Conservation (phyloP, 441 rosid species). For the Geranium incanum region DNA sequence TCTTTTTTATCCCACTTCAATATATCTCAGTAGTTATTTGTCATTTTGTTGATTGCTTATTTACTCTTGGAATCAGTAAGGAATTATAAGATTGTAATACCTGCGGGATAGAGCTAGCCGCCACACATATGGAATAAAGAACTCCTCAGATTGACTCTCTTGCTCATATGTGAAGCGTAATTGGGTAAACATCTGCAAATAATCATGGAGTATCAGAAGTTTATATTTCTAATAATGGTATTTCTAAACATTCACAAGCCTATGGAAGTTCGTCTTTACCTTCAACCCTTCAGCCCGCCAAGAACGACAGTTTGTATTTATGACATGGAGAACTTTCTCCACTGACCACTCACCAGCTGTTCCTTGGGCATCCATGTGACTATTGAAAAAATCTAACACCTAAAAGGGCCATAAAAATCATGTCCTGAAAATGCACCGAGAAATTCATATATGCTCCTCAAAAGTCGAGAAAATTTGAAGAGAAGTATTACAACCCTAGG, state of each 20-base stretch:
- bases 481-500: not conserved
- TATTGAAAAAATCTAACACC: conserved; percentile 92
- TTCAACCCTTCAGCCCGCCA: conserved; percentile 98
- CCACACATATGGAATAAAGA: conserved; percentile 95
- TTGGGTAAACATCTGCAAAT: conserved; percentile 85
- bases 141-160: conserved; percentile 98
- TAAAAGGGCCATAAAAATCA: conserved; percentile 24
- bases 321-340: conserved; percentile 78
- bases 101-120: conserved; percentile 49
- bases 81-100: not conserved
- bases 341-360: conserved; percentile 92
- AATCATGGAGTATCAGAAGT: conserved; percentile 1
- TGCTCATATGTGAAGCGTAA: conserved; percentile 95
- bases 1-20: not conserved
- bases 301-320: conserved; percentile 69
- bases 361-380: conserved; percentile 82
- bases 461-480: conserved; percentile 6
- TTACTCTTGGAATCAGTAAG: not conserved
- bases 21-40: not conserved
- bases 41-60: not conserved
- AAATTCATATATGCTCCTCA: conserved; percentile 8
- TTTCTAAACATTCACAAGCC: not conserved
- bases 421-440: not conserved
- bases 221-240: not conserved
- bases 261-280: conserved; percentile 33